phyloP scores from a whole-genome alignment of 2,329 filamentous ascomycete species.

The Dothideomycetidae sp. region DNA sequence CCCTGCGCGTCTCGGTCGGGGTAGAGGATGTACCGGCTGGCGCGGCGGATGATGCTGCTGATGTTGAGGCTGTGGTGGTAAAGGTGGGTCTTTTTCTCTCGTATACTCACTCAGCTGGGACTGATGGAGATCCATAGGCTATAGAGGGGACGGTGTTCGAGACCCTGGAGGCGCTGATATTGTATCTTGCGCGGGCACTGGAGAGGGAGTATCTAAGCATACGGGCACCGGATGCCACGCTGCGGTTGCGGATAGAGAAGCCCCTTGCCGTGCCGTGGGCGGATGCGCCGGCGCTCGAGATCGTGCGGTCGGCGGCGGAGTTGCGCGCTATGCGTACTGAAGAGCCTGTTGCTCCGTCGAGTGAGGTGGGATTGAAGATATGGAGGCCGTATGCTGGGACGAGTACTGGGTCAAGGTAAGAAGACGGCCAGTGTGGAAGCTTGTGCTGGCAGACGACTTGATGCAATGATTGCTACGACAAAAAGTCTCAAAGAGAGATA shows the following conservation, averaged over 20 bases:
- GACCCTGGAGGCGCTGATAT: slow-evolving; percentile 34
- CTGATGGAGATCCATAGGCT: slow-evolving; percentile 21
- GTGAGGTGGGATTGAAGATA: too few species aligned
- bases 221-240: slow-evolving; percentile 30
- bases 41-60: slow-evolving; percentile 36
- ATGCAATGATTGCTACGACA: too few species aligned
- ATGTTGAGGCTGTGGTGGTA: slow-evolving; percentile 46
- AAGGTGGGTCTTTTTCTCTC: slow-evolving; percentile 35
- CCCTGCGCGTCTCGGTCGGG: slow-evolving; percentile 48
- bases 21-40: slow-evolving; percentile 38
- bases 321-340: too few species aligned
- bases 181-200: slow-evolving; percentile 30
- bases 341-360: too few species aligned
- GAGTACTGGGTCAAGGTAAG: too few species aligned
- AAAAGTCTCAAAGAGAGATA: too few species aligned
- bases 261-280: slow-evolving; percentile 60
- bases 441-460: too few species aligned
- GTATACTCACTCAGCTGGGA: not conserved
- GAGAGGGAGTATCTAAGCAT: slow-evolving; percentile 19
- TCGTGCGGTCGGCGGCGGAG: slow-evolving; percentile 20
- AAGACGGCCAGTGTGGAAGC: too few species aligned
- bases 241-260: slow-evolving; percentile 54
- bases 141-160: slow-evolving; percentile 31
- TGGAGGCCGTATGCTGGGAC: too few species aligned
- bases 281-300: slow-evolving; percentile 55